Base-by-base conservation (phyloP, 257 asterid genomes). In the Solanum pinnatisectum region DNA sequence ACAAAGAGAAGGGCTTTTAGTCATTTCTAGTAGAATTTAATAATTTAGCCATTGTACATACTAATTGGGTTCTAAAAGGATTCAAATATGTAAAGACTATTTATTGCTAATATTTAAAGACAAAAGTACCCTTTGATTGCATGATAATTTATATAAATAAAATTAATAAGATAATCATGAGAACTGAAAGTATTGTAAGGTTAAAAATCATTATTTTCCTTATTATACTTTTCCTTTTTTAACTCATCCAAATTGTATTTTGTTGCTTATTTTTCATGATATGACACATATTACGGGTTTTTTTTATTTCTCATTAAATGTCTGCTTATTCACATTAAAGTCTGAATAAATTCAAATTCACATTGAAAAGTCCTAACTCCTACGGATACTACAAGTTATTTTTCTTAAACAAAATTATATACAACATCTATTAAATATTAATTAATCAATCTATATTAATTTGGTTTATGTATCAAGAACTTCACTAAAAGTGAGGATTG, bases 31-130 rank as follows among this genome's bases (percentile, higher is more conserved):
- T 49, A 30, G 11, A 82, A 82, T 82, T 71, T 49, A 44, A 79
- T 44, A 79, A 44, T 44, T 79, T 79, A 15, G 84, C 13, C 27
- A 27, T 42, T 8, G 67, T 79, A 25, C 65, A 15, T 42, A 13
- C 87, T 76, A 39, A 84, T 65, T 65, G 6, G 37, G 18, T 12
- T 84, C n/a, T 65, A 9, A 22, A 25, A 65, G 30, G 40, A 84
- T 84, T 84, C 79, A 42, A 70, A 65, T 35, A 84, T 23, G 16
- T 36, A 10, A 36, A 30, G 78, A 84, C 11, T 36, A 84, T 37
- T 84, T 56, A 39, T 35, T 84, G 52, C 59, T 84, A 84, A 65
- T 84, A 52, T 9, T 37, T 13, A 84, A 84, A 65, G 79, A 84
- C 79, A 9, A 84, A 63, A 84, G 2, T 84, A 30, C 79, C 40